These are phyloP conservation scores for Ophiostoma angusticollis DNA, from an alignment of 2,329 filamentous ascomycete genomes.

Conservation along the genomic window DNA sequence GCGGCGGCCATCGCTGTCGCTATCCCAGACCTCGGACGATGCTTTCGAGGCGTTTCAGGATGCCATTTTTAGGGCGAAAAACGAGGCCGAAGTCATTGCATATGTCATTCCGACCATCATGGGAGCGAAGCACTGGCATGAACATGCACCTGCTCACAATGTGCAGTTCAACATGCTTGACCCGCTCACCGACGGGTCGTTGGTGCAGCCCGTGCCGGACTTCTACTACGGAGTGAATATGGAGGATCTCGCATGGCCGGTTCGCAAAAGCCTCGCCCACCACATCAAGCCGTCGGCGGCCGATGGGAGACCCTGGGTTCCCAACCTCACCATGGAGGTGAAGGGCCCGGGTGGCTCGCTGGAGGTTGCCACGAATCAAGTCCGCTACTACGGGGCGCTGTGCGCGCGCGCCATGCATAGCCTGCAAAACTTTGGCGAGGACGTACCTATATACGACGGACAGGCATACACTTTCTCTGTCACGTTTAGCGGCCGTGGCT, in stretches of 20 bases:
- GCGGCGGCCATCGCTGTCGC: constrained; percentile 23
- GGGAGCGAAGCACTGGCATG: constrained; percentile 14
- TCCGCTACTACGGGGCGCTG: constrained; percentile 24
- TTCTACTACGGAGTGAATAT: constrained; percentile 20
- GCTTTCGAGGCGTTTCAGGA: constrained; percentile 20
- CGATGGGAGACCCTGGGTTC: constrained; percentile 20
- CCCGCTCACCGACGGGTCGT: constrained; percentile 21
- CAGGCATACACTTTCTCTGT: constrained; percentile 27
- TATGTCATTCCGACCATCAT: constrained; percentile 22
- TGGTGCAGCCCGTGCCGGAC: constrained; percentile 20
- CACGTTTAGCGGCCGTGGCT: no score
- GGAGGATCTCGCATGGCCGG: constrained; percentile 16
- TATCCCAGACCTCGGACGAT: constrained; percentile 21
- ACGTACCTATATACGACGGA: constrained; percentile 24
- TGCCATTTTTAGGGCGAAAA: constrained; percentile 18
- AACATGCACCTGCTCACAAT: constrained; percentile 17
- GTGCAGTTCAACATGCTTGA: constrained; percentile 24
- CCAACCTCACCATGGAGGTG: constrained; percentile 29
- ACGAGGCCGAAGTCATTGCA: constrained; percentile 23
- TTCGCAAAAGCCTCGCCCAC: constrained; percentile 16
- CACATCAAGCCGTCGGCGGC: constrained; percentile 23
- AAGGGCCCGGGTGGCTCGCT: constrained; percentile 23
- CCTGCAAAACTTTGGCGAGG: constrained; percentile 23
- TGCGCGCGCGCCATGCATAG: constrained; percentile 25
- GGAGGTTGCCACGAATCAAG: constrained; percentile 22